Evolutionary conservation across 2,329 filamentous ascomycete species (phyloP).

Genomic region (Fusarium nygamai): DNA sequence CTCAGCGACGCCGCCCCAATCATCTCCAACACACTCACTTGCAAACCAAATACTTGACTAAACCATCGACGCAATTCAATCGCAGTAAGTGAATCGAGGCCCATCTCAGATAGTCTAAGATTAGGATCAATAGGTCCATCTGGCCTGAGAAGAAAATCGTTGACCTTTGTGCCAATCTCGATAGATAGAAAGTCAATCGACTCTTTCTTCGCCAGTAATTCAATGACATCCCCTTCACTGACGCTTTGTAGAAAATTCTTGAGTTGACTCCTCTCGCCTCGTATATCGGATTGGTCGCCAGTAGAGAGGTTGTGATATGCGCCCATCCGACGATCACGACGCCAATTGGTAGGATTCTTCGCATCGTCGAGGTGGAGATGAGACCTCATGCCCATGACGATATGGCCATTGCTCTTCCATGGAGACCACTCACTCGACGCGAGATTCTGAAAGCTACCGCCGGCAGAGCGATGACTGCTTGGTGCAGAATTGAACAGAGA

Average conservation of each 20-base stretch:
- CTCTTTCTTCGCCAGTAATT: neutral
- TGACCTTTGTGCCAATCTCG: conserved; percentile 14
- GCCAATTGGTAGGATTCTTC: conserved; percentile 11
- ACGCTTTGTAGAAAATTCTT: neutral
- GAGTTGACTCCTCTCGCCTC: neutral
- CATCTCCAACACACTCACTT: conserved; percentile 29
- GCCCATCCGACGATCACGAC: conserved; percentile 15
- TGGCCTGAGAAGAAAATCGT: conserved; percentile 12
- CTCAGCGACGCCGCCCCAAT: conserved; percentile 3
- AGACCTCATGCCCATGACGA: conserved; percentile 4
- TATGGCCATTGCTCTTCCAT: neutral
- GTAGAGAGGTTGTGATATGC: conserved; percentile 10
- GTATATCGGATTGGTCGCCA: neutral
- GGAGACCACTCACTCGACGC: neutral
- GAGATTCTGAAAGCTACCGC: neutral
- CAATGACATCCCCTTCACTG: neutral
- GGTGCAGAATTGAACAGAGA: neutral
- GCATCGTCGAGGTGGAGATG: conserved; percentile 5
- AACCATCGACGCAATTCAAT: conserved; percentile 27
- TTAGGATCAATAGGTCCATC: conserved; percentile 1
- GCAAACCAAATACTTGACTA: neutral
- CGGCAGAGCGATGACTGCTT: accelerated
- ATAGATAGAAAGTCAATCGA: neutral
- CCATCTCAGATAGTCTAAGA: conserved; percentile 4
- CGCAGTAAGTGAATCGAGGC: conserved; percentile 19